Conservation (phyloP, 352 stramenopile genomes). For the Pelagophyceae sp. region DNA sequence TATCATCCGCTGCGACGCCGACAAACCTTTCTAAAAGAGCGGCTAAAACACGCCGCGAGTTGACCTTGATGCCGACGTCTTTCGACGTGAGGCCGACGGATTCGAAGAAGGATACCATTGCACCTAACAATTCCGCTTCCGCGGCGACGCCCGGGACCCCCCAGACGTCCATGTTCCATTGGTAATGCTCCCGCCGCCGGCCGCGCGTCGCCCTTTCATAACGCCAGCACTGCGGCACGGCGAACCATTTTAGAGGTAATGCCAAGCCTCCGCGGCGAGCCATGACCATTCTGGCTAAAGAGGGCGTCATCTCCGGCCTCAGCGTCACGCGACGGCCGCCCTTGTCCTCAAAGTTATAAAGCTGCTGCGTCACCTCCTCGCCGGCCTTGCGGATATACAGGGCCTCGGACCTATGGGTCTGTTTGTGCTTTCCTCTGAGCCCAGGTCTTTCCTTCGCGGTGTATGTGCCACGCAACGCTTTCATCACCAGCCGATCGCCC, state of each 20-base stretch:
- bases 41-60: conserved; percentile 59
- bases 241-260: conserved; percentile 71
- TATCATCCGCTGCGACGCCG: neutral
- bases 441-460: no score
- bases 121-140: conserved; percentile 61
- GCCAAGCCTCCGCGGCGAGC: conserved; percentile 43
- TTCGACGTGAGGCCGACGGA: conserved; percentile 53
- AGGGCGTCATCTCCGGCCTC: conserved; percentile 73
- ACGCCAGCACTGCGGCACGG: conserved; percentile 68
- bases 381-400: conserved; percentile 71
- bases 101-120: conserved; percentile 63
- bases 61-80: conserved; percentile 77
- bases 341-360: conserved; percentile 76
- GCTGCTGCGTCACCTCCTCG: conserved; percentile 71
- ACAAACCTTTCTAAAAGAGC: conserved; percentile 49
- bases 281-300: conserved; percentile 68
- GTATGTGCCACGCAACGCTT: no score
- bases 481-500: no score
- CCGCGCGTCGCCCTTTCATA: conserved; percentile 72
- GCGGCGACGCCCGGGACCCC: conserved; percentile 56
- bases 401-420: no score
- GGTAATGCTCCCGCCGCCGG: conserved; percentile 67
- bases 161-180: conserved; percentile 82
- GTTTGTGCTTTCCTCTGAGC: no score
- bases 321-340: conserved; percentile 49